Evolutionary conservation across 306 rosid genomes (phyloP).

Genomic region (Cucurbita moschata): DNA sequence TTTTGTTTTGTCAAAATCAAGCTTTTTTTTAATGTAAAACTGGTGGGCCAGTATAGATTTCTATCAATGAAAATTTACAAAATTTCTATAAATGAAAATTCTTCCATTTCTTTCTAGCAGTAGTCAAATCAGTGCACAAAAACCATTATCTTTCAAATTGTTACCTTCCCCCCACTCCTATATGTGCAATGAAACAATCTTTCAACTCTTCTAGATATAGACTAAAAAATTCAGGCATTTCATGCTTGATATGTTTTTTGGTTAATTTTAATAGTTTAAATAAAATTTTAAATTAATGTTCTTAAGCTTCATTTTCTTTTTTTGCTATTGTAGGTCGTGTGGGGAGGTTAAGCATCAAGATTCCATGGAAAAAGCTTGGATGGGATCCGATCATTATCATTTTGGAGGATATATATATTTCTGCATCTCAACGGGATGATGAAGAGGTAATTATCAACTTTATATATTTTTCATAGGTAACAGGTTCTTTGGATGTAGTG

Average conservation of each 20-base stretch:
- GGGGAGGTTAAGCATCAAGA: slow-evolving; percentile 87
- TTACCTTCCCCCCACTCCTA: not conserved
- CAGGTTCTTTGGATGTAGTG: too few relatives aligned
- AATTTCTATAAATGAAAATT: not conserved
- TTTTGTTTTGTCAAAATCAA: too few relatives aligned
- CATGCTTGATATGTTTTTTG: not conserved
- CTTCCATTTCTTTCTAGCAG: not conserved
- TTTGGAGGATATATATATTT: slow-evolving; percentile 68
- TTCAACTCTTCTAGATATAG: not conserved
- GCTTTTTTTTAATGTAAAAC: too few relatives aligned
- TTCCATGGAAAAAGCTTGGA: slow-evolving; percentile 95
- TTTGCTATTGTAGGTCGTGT: slow-evolving; percentile 48
- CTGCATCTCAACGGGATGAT: slow-evolving; percentile 77
- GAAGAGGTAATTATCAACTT: slow-evolving; percentile 43
- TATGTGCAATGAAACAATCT: not conserved
- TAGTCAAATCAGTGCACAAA: not conserved
- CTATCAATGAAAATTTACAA: too few relatives aligned
- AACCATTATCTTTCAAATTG: not conserved
- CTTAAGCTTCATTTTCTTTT: not conserved
- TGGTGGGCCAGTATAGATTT: too few relatives aligned
- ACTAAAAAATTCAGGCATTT: not conserved
- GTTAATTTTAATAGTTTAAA: not conserved
- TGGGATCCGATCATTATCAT: slow-evolving; percentile 78
- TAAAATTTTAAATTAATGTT: not conserved
- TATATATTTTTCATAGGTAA: too few relatives aligned